A percentile compares a stretch with the other conserved stretches of the same genome.
phyloP scores from a whole-genome alignment of 2,329 filamentous ascomycete species.

The Botryotinia globosa region DNA sequence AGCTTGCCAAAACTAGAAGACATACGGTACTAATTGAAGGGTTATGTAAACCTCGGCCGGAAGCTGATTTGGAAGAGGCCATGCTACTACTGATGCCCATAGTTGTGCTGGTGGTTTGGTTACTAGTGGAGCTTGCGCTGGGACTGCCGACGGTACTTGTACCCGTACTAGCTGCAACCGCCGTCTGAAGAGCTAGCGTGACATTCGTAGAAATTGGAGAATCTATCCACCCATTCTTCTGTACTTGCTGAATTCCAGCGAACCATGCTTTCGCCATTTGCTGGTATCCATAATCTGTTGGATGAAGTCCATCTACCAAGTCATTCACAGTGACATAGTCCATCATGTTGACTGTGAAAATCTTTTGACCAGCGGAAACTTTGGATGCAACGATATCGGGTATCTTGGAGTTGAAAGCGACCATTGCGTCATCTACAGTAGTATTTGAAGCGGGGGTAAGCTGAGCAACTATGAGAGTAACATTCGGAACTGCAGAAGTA shows the following conservation, averaged over 20 bases:
- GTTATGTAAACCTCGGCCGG: background rate
- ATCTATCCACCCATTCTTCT: slow-evolving; percentile 15
- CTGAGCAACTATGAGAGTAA: slow-evolving; percentile 41
- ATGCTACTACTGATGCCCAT: background rate
- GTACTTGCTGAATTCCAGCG: slow-evolving; percentile 17
- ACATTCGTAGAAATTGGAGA: background rate
- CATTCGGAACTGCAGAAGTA: slow-evolving; percentile 34
- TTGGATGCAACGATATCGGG: slow-evolving; percentile 23
- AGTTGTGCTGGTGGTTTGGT: background rate
- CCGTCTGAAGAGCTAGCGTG: background rate
- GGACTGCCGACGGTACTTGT: background rate
- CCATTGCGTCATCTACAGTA: background rate
- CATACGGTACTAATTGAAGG: background rate
- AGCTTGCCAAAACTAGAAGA: background rate
- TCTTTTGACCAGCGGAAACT: slow-evolving; percentile 17
- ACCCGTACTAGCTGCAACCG: background rate
- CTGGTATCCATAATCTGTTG: slow-evolving; percentile 27
- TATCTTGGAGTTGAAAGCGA: slow-evolving; percentile 26
- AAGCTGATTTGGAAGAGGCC: background rate
- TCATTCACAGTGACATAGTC: slow-evolving; percentile 18
- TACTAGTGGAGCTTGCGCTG: background rate
- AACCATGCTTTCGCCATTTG: slow-evolving; percentile 26
- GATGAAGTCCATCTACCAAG: slow-evolving; percentile 27
- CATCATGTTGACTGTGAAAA: slow-evolving; percentile 24
- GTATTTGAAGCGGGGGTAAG: slow-evolving; percentile 32